Evolutionary conservation across 352 stramenopile genomes (phyloP).

Genomic region (Pythium volutum): DNA sequence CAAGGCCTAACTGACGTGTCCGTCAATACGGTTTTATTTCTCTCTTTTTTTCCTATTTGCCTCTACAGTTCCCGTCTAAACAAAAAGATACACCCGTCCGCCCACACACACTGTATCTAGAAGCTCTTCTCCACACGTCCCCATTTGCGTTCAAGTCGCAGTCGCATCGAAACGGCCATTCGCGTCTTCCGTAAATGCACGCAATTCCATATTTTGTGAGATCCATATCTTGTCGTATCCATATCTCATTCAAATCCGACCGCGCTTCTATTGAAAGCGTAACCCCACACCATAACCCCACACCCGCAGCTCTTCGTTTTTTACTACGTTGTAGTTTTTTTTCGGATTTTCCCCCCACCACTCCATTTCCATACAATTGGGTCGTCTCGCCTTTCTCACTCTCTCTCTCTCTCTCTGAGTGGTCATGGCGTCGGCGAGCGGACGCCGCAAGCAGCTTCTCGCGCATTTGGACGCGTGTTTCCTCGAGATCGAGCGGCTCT

Average conservation of each 20-base stretch:
- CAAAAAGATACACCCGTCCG: not conserved
- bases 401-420: not conserved
- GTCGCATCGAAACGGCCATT: not conserved
- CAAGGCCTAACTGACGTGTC: slow-evolving; percentile 12
- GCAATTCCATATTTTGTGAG: not conserved
- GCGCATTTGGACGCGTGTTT: slow-evolving; percentile 45
- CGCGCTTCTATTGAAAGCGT: slow-evolving; percentile 9
- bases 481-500: slow-evolving; percentile 48
- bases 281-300: slow-evolving; percentile 2
- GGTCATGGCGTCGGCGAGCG: slow-evolving; percentile 11
- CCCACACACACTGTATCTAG: not conserved
- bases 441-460: slow-evolving; percentile 32
- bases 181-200: not conserved
- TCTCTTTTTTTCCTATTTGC: not conserved
- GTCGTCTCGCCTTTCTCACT: too few relatives aligned
- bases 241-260: slow-evolving; percentile 1
- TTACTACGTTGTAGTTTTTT: too few relatives aligned
- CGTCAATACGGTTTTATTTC: not conserved
- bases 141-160: not conserved
- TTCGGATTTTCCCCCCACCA: not conserved
- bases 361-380: not conserved
- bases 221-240: slow-evolving; percentile 8
- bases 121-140: not conserved
- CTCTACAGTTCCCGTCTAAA: slow-evolving; percentile 1
- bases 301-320: not conserved